Conservation (phyloP, 1,139 yeast species). For the Chernovozyma sophiae-reginae region DNA sequence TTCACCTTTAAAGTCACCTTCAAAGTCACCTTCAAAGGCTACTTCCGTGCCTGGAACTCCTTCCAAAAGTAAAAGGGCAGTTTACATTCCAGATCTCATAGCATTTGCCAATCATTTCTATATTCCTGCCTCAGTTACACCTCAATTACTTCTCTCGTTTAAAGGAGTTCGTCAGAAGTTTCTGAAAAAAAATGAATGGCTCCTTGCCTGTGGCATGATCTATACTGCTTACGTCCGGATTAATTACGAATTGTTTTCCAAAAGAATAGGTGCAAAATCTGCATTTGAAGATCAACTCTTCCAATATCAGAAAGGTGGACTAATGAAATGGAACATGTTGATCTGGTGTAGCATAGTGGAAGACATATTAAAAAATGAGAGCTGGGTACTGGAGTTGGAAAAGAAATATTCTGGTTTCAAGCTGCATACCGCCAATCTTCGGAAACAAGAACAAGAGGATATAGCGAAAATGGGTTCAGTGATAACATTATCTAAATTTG, state of each 20-base stretch:
- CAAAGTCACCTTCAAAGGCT: slow-evolving; percentile 4
- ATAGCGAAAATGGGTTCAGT: slow-evolving; percentile 31
- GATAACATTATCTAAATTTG: slow-evolving; percentile 30
- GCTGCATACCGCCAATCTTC: slow-evolving; percentile 8
- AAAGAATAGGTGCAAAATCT: slow-evolving; percentile 46
- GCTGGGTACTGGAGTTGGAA: slow-evolving; percentile 52
- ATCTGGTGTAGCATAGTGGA: slow-evolving; percentile 52
- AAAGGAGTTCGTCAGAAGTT: slow-evolving; percentile 49
- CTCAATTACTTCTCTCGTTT: slow-evolving; percentile 48
- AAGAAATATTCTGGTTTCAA: slow-evolving; percentile 28
- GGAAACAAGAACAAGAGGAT: slow-evolving; percentile 23
- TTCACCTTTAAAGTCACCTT: slow-evolving; percentile 4
- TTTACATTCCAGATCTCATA: slow-evolving; percentile 47
- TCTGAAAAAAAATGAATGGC: slow-evolving; percentile 57
- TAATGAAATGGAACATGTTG: slow-evolving; percentile 42
- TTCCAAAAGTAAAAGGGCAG: slow-evolving; percentile 14
- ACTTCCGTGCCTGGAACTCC: slow-evolving; percentile 2
- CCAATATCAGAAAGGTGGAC: slow-evolving; percentile 50
- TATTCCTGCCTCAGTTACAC: slow-evolving; percentile 52
- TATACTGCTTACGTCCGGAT: slow-evolving; percentile 55
- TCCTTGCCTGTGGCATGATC: slow-evolving; percentile 61
- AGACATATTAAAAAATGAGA: slow-evolving; percentile 48
- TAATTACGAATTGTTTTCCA: slow-evolving; percentile 42
- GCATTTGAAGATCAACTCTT: slow-evolving; percentile 48
- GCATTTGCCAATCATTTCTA: slow-evolving; percentile 60